Evolutionary conservation across 495 filamentous ascomycete species (phyloP).

Genomic region (Hypoxylon trugodes): DNA sequence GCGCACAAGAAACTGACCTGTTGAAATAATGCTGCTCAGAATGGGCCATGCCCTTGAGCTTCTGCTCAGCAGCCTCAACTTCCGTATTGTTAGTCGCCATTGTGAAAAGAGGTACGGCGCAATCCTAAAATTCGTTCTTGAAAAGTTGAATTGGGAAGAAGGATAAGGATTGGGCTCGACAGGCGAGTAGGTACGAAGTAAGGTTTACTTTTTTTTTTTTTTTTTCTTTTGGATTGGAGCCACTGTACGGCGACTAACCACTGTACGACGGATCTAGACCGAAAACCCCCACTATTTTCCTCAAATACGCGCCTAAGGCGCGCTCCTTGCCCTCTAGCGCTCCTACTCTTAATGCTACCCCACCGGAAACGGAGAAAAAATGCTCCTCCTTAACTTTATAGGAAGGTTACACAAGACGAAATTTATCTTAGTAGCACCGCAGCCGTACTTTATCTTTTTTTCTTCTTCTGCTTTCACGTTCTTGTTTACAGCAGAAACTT

Average conservation of each 20-base stretch:
- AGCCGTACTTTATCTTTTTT: not conserved
- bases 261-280: conserved; percentile 31
- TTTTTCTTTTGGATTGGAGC: conserved; percentile 27
- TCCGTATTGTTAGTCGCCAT: conserved; percentile 57
- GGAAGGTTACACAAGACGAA: no score
- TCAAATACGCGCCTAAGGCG: conserved; percentile 17
- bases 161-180: conserved; percentile 19
- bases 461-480: not conserved
- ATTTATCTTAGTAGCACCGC: no score
- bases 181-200: not conserved
- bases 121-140: no score
- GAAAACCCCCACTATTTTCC: not conserved
- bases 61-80: conserved; percentile 58
- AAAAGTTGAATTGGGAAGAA: conserved; percentile 13
- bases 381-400: conserved; percentile 5
- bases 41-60: conserved; percentile 74
- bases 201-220: conserved; percentile 28
- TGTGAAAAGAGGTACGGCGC: conserved; percentile 5
- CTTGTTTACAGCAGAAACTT: no score
- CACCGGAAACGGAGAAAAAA: conserved; percentile 29
- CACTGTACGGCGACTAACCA: conserved; percentile 8
- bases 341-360: conserved; percentile 3
- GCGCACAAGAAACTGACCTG: conserved; percentile 65
- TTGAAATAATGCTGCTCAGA: conserved; percentile 98
- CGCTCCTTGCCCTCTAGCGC: not conserved